Conservation (phyloP, 805 yeast species). For the Candida qinlingensis region DNA sequence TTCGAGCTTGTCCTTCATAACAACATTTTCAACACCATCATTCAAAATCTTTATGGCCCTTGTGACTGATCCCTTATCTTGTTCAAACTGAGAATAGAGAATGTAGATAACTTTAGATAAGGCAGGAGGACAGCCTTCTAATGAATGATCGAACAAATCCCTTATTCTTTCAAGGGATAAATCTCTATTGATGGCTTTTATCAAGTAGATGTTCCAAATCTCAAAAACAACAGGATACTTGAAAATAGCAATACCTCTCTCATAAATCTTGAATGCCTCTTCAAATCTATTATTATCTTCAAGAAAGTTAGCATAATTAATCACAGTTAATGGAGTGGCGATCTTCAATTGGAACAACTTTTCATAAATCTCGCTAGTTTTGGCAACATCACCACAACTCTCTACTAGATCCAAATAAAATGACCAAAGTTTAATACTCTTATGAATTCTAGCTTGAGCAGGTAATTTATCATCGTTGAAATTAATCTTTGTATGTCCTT, state of each 20-base stretch:
- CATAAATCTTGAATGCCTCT: slow-evolving; percentile 56
- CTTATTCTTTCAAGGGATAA: slow-evolving; percentile 51
- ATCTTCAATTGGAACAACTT: slow-evolving; percentile 50
- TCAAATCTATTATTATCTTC: slow-evolving; percentile 42
- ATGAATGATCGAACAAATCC: slow-evolving; percentile 68
- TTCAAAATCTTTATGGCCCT: slow-evolving; percentile 45
- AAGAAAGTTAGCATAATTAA: slow-evolving; percentile 61
- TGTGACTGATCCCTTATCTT: slow-evolving; percentile 42
- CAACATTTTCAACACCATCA: slow-evolving; percentile 32
- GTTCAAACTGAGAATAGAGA: slow-evolving; percentile 60
- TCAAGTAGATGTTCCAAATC: slow-evolving; percentile 66
- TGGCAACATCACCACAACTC: slow-evolving; percentile 39
- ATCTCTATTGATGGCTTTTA: slow-evolving; percentile 36
- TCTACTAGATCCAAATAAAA: slow-evolving; percentile 68
- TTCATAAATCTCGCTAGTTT: slow-evolving; percentile 44
- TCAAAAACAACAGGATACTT: slow-evolving; percentile 57
- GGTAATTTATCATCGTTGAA: slow-evolving; percentile 39
- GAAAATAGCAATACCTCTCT: slow-evolving; percentile 60
- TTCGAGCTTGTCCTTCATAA: slow-evolving; percentile 29
- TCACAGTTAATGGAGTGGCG: slow-evolving; percentile 61
- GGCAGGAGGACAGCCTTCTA: slow-evolving; percentile 45
- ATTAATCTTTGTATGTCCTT: slow-evolving; percentile 27
- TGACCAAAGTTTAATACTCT: slow-evolving; percentile 64
- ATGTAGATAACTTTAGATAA: slow-evolving; percentile 45
- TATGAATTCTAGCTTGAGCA: slow-evolving; percentile 56